Conservation (phyloP, 176 grass and related monocot genomes). For the Musa acuminata region DNA sequence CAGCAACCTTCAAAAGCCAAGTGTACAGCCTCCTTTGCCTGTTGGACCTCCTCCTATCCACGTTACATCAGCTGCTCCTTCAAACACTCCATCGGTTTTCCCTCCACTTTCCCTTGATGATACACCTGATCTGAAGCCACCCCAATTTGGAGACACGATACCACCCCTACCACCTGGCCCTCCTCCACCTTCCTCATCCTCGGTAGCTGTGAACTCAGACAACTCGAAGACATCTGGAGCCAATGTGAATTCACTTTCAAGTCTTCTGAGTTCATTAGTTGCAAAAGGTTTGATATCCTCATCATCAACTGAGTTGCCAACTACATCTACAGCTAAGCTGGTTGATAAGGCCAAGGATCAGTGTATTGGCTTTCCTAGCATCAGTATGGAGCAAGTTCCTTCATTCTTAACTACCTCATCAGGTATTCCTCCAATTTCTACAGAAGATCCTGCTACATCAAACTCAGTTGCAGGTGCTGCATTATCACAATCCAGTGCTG, state of each 20-base stretch:
- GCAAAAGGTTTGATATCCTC: conserved; percentile 89
- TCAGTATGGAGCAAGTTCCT: conserved; percentile 11
- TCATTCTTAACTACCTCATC: conserved; percentile 16
- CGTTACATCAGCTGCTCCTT: conserved; percentile 20
- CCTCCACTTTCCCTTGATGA: neutral
- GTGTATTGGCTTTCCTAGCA: neutral
- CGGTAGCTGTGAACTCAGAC: conserved; percentile 17
- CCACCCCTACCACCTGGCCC: conserved; percentile 62
- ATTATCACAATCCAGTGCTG: conserved; percentile 22
- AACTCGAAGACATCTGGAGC: conserved; percentile 5
- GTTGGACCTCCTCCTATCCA: conserved; percentile 25
- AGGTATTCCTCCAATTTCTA: conserved; percentile 14
- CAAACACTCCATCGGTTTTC: conserved; percentile 9
- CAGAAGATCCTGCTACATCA: conserved; percentile 21
- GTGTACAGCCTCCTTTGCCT: conserved; percentile 33
- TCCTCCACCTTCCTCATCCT: conserved; percentile 42
- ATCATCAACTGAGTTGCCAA: conserved; percentile 36
- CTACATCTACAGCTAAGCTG: conserved; percentile 14
- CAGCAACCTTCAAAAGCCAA: conserved; percentile 16
- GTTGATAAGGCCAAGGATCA: conserved; percentile 20
- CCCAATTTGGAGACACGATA: conserved; percentile 22
- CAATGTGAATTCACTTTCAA: conserved; percentile 53
- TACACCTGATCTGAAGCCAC: conserved; percentile 5
- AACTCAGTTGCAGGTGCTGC: conserved; percentile 14
- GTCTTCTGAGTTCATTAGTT: conserved; percentile 83